Base-by-base conservation (phyloP, 2,329 filamentous ascomycete genomes). In the Onygenales sp. region DNA sequence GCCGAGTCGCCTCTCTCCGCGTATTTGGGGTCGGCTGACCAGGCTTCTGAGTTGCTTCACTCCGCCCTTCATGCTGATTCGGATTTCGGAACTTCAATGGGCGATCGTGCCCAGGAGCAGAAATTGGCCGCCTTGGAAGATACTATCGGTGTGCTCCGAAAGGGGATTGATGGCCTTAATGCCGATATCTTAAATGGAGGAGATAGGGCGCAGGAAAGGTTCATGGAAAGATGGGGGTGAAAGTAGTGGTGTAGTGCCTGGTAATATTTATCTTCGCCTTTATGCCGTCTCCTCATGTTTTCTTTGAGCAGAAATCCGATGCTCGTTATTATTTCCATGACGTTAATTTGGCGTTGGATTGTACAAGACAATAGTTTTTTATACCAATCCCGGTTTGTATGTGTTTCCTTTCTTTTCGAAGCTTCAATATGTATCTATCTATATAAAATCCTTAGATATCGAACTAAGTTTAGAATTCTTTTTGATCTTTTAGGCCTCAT, bases 121-220 rank as follows among this genome's bases (percentile, higher is more conserved):
- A 58, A 56, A 27, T 60, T 72, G 36, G 56, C 50, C 17, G 56
- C 55, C 6, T 60, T 72, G 46, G 69, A 71, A 54, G 49, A 50
- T 3, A 60, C 65, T 51, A 59, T 72, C 35, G 56, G 54, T 6
- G 43, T 44, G 17, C 57, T 72, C 32, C 67, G 69, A 47, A 65
- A 64, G 47, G 66, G 64, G 1, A 55, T 70, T 21, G 60, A 68
- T 52, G 59, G 59, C n/a, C 58, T 72, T 31, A 59, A 71, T 45
- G 44, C 67, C 54, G 65, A 67, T 51, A 56, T 63, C 50, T 53
- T 71, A 39, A 60, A 66, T 53, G 63, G 64, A 39, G 61, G 64
- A 31, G 66, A 71, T 52, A 60, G 59, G 46, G 53, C 51, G 10
- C 64, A 61, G 39, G 64, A 65, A 11, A 63, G 49, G 39, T 68